phyloP scores from a whole-genome alignment of 2,329 filamentous ascomycete genomes.

The Cladosporium oxysporum region DNA sequence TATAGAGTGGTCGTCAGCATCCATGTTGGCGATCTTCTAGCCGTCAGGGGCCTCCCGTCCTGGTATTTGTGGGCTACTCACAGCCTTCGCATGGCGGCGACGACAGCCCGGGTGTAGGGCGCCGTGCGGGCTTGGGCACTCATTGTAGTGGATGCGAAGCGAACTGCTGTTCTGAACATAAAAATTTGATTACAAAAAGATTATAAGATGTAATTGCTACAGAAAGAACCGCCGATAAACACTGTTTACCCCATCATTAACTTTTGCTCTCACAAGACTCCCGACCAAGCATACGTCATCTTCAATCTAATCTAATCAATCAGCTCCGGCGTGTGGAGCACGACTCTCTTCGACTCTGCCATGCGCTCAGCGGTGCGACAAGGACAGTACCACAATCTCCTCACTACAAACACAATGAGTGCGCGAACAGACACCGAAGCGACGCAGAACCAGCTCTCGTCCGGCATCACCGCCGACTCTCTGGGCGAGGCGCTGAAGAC shows the following conservation, averaged over 20 bases:
- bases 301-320: background rate
- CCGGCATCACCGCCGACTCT: constrained; percentile 69
- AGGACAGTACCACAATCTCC: background rate
- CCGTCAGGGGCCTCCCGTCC: background rate
- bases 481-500: constrained; percentile 69
- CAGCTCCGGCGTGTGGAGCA: too few species aligned
- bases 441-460: constrained; percentile 55
- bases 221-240: background rate
- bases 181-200: background rate
- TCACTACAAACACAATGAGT: constrained; percentile 40
- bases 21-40: background rate
- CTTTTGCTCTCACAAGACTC: constrained; percentile 15
- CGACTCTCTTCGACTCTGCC: background rate
- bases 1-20: constrained; percentile 39
- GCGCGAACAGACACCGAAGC: constrained; percentile 46
- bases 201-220: background rate
- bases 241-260: constrained; percentile 14
- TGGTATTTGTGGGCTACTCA: constrained; percentile 47
- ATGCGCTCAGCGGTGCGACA: background rate
- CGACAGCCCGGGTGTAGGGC: constrained; percentile 68
- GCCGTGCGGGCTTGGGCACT: constrained; percentile 46
- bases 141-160: constrained; percentile 43
- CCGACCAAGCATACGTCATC: constrained; percentile 1
- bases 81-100: constrained; percentile 77
- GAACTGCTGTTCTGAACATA: constrained; percentile 37